A percentile compares a stretch with the other conserved stretches of the same genome.
Conservation (phyloP, 148 eudicot species). For the Cornus kousa region DNA sequence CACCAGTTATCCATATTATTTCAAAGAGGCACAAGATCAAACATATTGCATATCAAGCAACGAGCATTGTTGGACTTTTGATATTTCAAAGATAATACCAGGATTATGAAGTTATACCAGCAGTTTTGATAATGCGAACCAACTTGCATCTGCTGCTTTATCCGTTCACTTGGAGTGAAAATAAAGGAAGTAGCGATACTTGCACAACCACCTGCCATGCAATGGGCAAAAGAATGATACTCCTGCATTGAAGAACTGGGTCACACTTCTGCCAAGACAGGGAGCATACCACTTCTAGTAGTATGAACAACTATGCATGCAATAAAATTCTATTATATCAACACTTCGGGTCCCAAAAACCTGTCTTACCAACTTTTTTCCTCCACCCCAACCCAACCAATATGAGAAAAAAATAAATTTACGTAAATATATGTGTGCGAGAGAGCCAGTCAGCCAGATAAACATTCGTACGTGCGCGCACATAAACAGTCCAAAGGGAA, state of each 20-base stretch:
- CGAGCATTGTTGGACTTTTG: background rate
- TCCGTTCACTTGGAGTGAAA: conserved; percentile 93
- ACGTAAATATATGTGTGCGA: background rate
- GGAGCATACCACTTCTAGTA: conserved; percentile 1
- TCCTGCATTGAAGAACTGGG: conserved; percentile 48
- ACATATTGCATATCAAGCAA: conserved; percentile 1
- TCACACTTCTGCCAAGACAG: conserved; percentile 8
- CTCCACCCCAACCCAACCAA: background rate
- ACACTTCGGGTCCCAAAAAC: background rate
- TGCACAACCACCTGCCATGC: conserved; percentile 94
- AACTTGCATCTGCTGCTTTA: conserved; percentile 99
- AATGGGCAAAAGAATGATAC: conserved; percentile 84
- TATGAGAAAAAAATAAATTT: background rate
- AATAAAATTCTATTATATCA: too few relatives aligned
- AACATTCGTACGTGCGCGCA: too few relatives aligned
- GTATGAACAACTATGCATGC: background rate
- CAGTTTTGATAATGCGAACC: conserved; percentile 79
- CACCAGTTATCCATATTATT: background rate
- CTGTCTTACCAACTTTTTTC: background rate
- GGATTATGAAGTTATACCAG: conserved; percentile 52
- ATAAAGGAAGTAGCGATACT: conserved; percentile 94
- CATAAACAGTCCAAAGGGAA: background rate
- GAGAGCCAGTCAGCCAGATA: background rate
- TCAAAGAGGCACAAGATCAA: background rate
- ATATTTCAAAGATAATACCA: background rate